phyloP scores from a whole-genome alignment of 805 yeast species.

The Clavispora fructus region DNA sequence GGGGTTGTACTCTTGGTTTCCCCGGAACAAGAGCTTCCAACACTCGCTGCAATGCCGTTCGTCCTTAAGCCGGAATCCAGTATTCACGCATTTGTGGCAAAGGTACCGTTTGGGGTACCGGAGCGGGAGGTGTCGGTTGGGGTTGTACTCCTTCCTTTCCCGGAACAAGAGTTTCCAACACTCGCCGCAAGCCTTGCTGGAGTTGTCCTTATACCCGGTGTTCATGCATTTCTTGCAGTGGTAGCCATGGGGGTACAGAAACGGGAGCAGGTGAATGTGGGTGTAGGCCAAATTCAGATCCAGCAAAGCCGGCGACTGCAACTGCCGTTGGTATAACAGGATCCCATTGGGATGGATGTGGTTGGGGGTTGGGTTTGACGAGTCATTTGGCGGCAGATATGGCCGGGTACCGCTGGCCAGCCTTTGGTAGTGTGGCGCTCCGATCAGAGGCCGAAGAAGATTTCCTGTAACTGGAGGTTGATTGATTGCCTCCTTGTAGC shows the following conservation, averaged over 20 bases:
- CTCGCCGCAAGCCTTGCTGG: conserved; percentile 21
- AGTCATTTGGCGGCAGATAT: too few species aligned
- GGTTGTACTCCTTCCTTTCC: conserved; percentile 34
- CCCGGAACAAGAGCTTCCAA: too few species aligned
- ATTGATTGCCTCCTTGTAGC: too few species aligned
- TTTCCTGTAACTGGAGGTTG: too few species aligned
- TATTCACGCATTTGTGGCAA: conserved; percentile 69
- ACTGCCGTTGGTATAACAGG: too few species aligned
- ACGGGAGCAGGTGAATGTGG: conserved; percentile 20
- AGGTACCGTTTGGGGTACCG: conserved; percentile 55
- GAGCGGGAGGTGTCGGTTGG: conserved; percentile 55
- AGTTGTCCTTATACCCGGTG: conserved; percentile 26
- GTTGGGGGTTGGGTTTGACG: too few species aligned
- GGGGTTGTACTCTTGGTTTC: too few species aligned
- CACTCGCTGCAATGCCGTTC: too few species aligned
- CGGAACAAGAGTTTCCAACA: conserved; percentile 30
- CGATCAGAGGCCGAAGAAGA: too few species aligned
- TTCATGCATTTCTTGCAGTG: conserved; percentile 31
- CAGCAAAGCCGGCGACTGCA: not conserved
- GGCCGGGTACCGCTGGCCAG: too few species aligned
- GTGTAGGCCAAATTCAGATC: conserved; percentile 9
- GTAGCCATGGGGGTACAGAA: conserved; percentile 25
- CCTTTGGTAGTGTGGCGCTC: too few species aligned
- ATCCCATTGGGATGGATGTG: too few species aligned
- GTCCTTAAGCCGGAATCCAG: conserved; percentile 37